Conservation (phyloP, 1,139 yeast species). For the Taphrina populina region DNA sequence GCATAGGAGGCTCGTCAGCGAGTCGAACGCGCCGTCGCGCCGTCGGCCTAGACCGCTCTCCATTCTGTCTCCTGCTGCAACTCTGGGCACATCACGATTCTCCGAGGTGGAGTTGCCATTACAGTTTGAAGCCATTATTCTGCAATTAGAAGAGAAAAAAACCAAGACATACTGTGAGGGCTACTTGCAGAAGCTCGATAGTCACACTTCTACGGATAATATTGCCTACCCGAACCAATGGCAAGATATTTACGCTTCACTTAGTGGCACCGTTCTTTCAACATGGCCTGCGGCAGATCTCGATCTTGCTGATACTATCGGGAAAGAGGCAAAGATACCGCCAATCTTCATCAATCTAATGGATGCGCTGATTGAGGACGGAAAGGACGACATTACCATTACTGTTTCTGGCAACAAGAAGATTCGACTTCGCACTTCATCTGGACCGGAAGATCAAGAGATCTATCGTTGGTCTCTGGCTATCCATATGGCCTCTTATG, state of each 20-base stretch:
- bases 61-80: constrained; percentile 7
- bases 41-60: constrained; percentile 17
- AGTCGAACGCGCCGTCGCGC: constrained; percentile 13
- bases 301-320: constrained; percentile 3
- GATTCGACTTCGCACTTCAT: not conserved
- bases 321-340: not conserved
- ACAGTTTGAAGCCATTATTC: constrained; percentile 1
- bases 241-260: constrained; percentile 17
- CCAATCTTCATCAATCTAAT: constrained; percentile 16
- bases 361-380: constrained; percentile 8
- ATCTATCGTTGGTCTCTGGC: constrained; percentile 15
- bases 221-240: not conserved
- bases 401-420: constrained; percentile 16
- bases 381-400: not conserved
- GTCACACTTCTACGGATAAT: not conserved
- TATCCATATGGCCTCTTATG: constrained; percentile 11
- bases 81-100: no score
- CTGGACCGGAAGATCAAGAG: not conserved
- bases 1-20: constrained; percentile 14
- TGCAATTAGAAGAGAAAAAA: constrained; percentile 11
- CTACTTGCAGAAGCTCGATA: constrained; percentile 6
- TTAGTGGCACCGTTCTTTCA: constrained; percentile 9
- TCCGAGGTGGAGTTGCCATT: not conserved
- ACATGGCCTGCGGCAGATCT: constrained; percentile 12
- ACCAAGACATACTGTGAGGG: constrained; percentile 23